Conservation (phyloP, 805 yeast genomes). For the Starmerella vaccinii region DNA sequence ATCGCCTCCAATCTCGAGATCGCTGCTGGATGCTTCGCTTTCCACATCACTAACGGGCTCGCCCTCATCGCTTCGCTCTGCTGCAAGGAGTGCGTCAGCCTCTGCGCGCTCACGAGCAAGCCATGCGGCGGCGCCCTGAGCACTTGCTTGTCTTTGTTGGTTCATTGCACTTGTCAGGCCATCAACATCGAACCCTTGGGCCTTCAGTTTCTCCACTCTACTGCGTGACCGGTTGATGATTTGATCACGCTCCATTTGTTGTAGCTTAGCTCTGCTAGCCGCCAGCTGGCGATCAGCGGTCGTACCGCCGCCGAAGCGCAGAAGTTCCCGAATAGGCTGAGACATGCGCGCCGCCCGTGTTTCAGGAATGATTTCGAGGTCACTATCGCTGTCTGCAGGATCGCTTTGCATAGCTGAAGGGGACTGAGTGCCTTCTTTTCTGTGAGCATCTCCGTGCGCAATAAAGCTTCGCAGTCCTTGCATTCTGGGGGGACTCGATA, state of each 20-base stretch:
- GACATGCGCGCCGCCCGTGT: constrained; percentile 16
- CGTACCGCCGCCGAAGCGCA: constrained; percentile 15
- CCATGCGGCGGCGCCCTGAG: constrained; percentile 16
- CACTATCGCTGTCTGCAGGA: constrained; percentile 17
- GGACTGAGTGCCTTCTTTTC: too few relatives aligned
- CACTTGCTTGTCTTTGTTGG: constrained; percentile 1
- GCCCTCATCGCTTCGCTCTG: constrained; percentile 11
- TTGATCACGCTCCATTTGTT: constrained; percentile 15
- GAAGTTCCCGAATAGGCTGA: constrained; percentile 17
- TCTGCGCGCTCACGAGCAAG: constrained; percentile 18
- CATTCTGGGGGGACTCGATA: constrained; percentile 21
- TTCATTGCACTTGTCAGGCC: constrained; percentile 6
- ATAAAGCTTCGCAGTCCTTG: constrained; percentile 18
- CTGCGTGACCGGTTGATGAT: constrained; percentile 5
- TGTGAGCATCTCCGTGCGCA: not conserved
- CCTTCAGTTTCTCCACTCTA: constrained; percentile 9
- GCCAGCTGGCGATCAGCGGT: constrained; percentile 10
- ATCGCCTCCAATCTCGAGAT: not conserved
- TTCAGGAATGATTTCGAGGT: constrained; percentile 23
- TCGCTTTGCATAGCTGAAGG: not conserved
- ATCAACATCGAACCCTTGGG: constrained; percentile 19
- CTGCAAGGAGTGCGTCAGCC: constrained; percentile 14
- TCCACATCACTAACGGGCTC: not conserved
- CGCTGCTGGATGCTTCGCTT: not conserved
- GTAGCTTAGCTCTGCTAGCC: constrained; percentile 9